Base-by-base conservation (phyloP, 2,329 filamentous ascomycete species). In the Ascochyta pisi region DNA sequence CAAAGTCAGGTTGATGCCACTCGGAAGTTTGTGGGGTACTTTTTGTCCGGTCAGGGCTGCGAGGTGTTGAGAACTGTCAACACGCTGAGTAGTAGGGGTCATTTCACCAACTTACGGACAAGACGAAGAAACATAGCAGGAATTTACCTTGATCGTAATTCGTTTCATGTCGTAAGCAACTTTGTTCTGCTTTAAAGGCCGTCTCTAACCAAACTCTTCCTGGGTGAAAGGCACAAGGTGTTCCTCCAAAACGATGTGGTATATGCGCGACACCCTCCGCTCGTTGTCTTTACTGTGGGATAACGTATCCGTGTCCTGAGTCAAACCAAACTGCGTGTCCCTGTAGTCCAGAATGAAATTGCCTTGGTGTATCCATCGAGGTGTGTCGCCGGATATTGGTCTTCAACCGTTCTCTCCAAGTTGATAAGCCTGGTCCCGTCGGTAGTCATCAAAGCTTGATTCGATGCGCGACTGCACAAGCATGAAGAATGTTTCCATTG, bases 401-500 rank as follows among this genome's bases (percentile, higher is more conserved):
- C 10, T 6, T 51, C 33, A 56, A 7, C 23, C 33, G 6, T 48
- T 37, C 1, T 53, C 34, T 10, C 54, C 54, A 3, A 57, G 49
- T 13, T 31, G 44, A 40, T 49, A 39, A 3, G 38, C 7, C 10
- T 57, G 48, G 16, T 57, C 54, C 12, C 54, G 33, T 12, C 23
- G 49, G 15, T 52, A 57, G 29, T 57, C 54, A 8, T 51, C 39
- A 9, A 52, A 53, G 29, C 54, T 57, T n/a, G 39, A 49, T 24
- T 52, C 43, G 23, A 57, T 53, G 39, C 48, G 54, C 23, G 44
- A 38, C 22, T 57, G 54, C 39, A 57, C 54, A n/a, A 57, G 44
- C 34, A 27, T 40, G 29, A 57, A 53, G 16, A 57, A 57, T 40
- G 45, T 44, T 16, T 49, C 54, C 49, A 57, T 57, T 24, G 48